Conservation (phyloP, 768 basidiomycete genomes). For the Trametes meyenii region DNA sequence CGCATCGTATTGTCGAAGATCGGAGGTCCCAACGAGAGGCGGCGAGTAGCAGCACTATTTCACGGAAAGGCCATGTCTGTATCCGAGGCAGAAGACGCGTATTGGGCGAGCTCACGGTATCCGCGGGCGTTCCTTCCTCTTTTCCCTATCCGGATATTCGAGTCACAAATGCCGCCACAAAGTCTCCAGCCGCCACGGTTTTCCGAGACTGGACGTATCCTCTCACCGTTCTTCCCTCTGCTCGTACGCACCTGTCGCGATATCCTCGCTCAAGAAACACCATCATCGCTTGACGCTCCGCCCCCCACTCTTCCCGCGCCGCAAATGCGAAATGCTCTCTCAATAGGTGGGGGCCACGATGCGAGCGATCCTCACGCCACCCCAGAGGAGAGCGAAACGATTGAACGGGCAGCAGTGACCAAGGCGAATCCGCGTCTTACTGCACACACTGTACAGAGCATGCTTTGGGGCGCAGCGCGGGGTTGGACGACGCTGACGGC, state of each 20-base stretch:
- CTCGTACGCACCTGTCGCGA: slow-evolving; percentile 55
- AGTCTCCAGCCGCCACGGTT: background rate
- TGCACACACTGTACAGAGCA: slow-evolving; percentile 74
- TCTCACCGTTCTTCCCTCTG: slow-evolving; percentile 47
- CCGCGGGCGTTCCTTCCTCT: slow-evolving; percentile 55
- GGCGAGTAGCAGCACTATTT: slow-evolving; percentile 66
- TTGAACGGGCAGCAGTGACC: slow-evolving; percentile 56
- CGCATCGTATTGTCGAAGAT: slow-evolving; percentile 77
- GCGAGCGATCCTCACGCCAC: background rate
- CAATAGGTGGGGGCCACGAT: background rate
- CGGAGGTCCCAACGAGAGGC: slow-evolving; percentile 69
- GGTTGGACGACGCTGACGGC: slow-evolving; percentile 91
- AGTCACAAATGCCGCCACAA: slow-evolving; percentile 33
- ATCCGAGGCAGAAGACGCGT: slow-evolving; percentile 44
- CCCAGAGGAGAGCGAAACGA: slow-evolving; percentile 36
- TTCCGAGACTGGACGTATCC: background rate
- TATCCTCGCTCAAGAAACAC: slow-evolving; percentile 51
- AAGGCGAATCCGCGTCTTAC: slow-evolving; percentile 64
- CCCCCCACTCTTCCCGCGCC: background rate
- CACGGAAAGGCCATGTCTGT: slow-evolving; percentile 22
- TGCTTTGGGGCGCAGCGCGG: slow-evolving; percentile 65
- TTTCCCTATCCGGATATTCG: slow-evolving; percentile 57
- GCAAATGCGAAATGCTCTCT: too few relatives aligned
- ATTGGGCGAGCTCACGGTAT: slow-evolving; percentile 70
- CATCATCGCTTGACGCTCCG: background rate